Evolutionary conservation across 371 early-diverging fungal species (phyloP), one percentile per base, ranked within the genome.

Genomic region (Rhizopus delemar): DNA sequence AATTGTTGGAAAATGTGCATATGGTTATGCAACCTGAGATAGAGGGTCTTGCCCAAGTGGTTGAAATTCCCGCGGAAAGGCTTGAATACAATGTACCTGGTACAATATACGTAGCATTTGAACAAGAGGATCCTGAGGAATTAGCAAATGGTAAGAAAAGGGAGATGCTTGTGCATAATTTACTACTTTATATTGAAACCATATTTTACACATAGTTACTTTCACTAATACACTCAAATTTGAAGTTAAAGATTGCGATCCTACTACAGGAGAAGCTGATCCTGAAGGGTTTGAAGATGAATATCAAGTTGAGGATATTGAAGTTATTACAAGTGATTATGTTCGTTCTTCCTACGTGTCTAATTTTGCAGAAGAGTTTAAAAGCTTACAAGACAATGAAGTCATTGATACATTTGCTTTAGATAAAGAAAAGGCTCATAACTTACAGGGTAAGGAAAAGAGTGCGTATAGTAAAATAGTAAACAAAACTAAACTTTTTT

Each of bases 261-360:
- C 98, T 35, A 80, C 86, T 8, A 92, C 92, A 11, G 91, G 90
- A 32, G 95, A 95, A 68, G 87, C 93, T 4, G 93, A 93, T 63
- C 92, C 91, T 35, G 89, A 90, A 63, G 98, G 98, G 8, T 96
- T 92, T 57, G 96, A 95, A 50, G 97, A 95, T 66, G 96, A 96
- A 73, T 97, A 96, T 72, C 83, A 81, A 70, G 87, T 95, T 22
- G 99, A 98, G 66, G 90, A 92, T 33, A 76, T 94, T 32, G 94
- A 97, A 16, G 68, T 96, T 33, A 63, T 82, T 8, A 85, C 89
- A 3, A 90, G 88, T 36, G 97, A 97, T 77, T 97, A 93, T 71
- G 88, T 97, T 67, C 82, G 89, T 36, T 90, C 96, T n/a, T 83
- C 89, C 3, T 92, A 90, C 59, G 53, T 62, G 11, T 54, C 65